Percentiles rank a stretch among this genome's conserved stretches.
Evolutionary conservation across 2,329 filamentous ascomycete genomes (phyloP).

Genomic region (Cryphonectria nitschkei): DNA sequence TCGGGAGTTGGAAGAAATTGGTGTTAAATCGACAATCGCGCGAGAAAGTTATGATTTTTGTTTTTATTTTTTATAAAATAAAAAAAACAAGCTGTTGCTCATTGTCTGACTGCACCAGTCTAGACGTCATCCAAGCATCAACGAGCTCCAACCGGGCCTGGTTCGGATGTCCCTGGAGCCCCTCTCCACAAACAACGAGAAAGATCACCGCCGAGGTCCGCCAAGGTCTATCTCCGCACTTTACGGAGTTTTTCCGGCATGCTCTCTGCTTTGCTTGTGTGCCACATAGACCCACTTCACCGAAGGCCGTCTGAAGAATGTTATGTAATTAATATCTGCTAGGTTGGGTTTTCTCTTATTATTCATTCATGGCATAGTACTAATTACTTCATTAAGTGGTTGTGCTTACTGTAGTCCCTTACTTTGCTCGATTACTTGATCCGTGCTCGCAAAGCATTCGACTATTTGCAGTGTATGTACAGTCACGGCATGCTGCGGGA

Average conservation of each 20-base stretch:
- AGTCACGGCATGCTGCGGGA: neutral
- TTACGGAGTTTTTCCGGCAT: neutral
- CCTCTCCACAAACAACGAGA: neutral
- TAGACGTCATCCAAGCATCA: conserved; percentile 1
- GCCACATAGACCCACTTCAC: conserved; percentile 5
- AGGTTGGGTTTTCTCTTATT: neutral
- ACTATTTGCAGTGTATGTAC: neutral
- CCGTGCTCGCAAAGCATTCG: neutral
- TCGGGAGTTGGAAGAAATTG: neutral
- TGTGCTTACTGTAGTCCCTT: neutral
- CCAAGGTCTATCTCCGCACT: neutral
- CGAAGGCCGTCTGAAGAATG: neutral
- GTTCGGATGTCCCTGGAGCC: conserved; percentile 25
- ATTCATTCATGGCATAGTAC: neutral
- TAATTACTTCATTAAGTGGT: neutral
- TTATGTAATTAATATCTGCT: neutral
- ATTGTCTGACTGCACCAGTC: neutral
- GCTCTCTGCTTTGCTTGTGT: neutral
- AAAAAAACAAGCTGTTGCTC: neutral
- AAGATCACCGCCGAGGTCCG: neutral
- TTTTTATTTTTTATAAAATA: no score
- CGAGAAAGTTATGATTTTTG: neutral
- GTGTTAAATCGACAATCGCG: neutral
- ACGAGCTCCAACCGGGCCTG: neutral
- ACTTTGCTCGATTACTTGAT: neutral